Evolutionary conservation across 371 early-diverging fungal species (phyloP).

Genomic region (Mucor ambiguus): DNA sequence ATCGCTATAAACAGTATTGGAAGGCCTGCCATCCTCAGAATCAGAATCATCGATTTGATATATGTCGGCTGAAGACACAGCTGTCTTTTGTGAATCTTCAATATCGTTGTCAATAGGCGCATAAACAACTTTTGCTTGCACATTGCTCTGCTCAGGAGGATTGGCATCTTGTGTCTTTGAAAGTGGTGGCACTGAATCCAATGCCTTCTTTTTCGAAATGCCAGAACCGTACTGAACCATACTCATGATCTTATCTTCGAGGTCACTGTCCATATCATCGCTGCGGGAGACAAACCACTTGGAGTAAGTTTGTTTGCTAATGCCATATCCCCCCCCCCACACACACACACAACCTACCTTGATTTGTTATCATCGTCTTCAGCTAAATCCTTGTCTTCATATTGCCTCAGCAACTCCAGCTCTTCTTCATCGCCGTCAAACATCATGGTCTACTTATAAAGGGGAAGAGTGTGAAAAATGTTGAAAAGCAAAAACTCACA

Average conservation of each 20-base stretch:
- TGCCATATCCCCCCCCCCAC: not conserved
- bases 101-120: slow-evolving; percentile 1
- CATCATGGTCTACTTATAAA: not conserved
- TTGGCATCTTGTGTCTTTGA: not conserved
- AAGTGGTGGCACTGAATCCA: not conserved
- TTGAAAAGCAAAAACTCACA: not conserved
- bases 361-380: slow-evolving; percentile 11
- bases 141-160: not conserved
- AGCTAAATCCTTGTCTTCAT: slow-evolving; percentile 15
- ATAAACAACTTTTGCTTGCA: not conserved
- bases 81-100: not conserved
- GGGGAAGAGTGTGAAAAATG: not conserved
- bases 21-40: not conserved
- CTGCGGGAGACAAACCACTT: not conserved
- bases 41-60: not conserved
- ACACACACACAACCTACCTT: slow-evolving; percentile 13
- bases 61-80: slow-evolving; percentile 10
- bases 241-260: slow-evolving; percentile 33
- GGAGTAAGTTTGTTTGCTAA: not conserved
- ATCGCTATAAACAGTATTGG: not conserved
- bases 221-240: slow-evolving; percentile 19
- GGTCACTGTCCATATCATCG: slow-evolving; percentile 32
- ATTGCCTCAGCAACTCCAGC: slow-evolving; percentile 23
- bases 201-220: slow-evolving; percentile 1
- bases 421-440: slow-evolving; percentile 29